Evolutionary conservation across 805 yeast species (phyloP), one percentile per base, ranked within the genome.

Genomic region (Ogataea paraovalis): DNA sequence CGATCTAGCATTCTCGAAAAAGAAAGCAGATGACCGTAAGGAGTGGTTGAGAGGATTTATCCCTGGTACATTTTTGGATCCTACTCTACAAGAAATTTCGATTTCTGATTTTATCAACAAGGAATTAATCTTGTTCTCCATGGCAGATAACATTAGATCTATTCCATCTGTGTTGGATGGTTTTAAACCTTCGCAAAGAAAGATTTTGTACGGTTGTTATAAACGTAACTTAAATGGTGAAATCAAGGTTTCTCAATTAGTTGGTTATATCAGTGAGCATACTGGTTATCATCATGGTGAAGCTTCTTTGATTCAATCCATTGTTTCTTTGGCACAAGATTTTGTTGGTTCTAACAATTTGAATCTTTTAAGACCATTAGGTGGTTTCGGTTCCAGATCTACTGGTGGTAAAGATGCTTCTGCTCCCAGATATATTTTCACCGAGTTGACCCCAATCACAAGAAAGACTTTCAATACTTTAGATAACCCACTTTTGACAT

Each of bases 211-310:
- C 65, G 96, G 94, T 47, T 85, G 91, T 58, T 87, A 90, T 67
- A 87, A 87, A 67, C 79, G 88, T 64, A 90, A 88, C 55, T 71
- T 89, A 57, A 78, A 70, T 36, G 71, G 73, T 36, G 97, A 92
- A 67, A 81, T 88, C 57, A 92, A 91, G 62, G 97, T 94, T 22
- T 87, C 94, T 13, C 95, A 87, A 66, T 76, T 94, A 55, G 92
- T 87, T 18, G 97, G 97, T 60, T 87, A 87, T 59, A 87, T 92
- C 39, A 80, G 91, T 22, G 96, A 85, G 63, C 82, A 84, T 49
- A 87, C 98, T 0, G 94, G 88, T 1, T 94, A 94, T 60, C 99
- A 94, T 61, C 99, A 94, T 64, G 98, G 97, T 68, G 98, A 92
- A 60, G 81, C 74, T 44, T 83, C 98, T 1, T 75, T 94, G 55